Evolutionary conservation across 2,329 filamentous ascomycete species (phyloP).

Genomic region (Decorospora gaudefroyi): DNA sequence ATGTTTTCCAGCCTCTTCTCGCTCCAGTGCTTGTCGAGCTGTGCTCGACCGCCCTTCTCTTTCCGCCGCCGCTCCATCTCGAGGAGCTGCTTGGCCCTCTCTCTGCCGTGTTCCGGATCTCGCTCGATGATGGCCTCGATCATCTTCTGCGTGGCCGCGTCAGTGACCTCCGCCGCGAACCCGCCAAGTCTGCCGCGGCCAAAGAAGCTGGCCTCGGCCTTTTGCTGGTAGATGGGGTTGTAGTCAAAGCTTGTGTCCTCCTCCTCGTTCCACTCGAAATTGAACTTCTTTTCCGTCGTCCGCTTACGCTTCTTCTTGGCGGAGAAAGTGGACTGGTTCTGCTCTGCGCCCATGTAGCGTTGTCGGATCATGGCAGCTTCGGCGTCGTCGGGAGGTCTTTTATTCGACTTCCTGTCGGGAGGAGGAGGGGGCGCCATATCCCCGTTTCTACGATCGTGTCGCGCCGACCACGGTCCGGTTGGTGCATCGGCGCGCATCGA

Average conservation of each 20-base stretch:
- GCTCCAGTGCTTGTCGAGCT: constrained; percentile 91
- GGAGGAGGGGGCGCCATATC: constrained; percentile 60
- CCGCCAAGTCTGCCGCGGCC: constrained; percentile 70
- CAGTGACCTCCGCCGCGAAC: constrained; percentile 63
- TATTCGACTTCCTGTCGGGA: constrained; percentile 42
- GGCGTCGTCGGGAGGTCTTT: constrained; percentile 59
- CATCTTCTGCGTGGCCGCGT: constrained; percentile 59
- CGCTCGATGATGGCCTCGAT: constrained; percentile 72
- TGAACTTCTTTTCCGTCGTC: constrained; percentile 96
- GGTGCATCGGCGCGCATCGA: constrained; percentile 66
- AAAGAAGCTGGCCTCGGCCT: constrained; percentile 69
- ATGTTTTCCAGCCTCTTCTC: constrained; percentile 91
- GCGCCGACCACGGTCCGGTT: constrained; percentile 73
- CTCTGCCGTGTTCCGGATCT: constrained; percentile 74
- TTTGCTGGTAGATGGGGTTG: constrained; percentile 76
- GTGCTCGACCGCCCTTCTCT: constrained; percentile 72
- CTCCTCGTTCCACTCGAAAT: constrained; percentile 95
- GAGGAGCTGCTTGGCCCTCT: constrained; percentile 77
- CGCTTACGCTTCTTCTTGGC: constrained; percentile 94
- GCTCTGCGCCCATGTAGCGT: constrained; percentile 88
- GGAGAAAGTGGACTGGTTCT: constrained; percentile 85
- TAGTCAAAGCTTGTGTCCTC: constrained; percentile 88
- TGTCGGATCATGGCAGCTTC: constrained; percentile 76
- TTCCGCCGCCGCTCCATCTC: constrained; percentile 81
- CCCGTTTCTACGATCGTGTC: constrained; percentile 45